These are phyloP conservation scores for Wallacemonas sp. DNA, from an alignment of 208 protist genomes.

Conservation along the genomic window DNA sequence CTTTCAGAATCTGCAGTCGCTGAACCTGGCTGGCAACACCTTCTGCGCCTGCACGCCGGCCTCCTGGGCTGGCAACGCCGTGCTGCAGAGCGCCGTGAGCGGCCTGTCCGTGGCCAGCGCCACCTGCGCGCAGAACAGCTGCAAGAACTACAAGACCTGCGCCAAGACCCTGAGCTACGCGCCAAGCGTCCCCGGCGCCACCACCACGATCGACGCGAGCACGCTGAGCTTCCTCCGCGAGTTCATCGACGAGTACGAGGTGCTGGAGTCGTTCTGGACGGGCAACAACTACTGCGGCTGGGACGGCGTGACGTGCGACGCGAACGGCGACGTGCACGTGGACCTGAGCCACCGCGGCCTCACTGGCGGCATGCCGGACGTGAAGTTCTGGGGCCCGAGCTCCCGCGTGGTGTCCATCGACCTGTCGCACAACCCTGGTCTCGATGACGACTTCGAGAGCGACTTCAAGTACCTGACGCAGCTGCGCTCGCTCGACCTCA, in stretches of 20 bases:
- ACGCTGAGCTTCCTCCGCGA: conserved; percentile 27
- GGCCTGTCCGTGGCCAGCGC: conserved; percentile 2
- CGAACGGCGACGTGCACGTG: conserved; percentile 23
- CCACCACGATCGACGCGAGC: neutral
- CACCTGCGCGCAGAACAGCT: conserved; percentile 14
- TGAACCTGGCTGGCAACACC: conserved; percentile 19
- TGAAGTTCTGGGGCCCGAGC: conserved; percentile 2
- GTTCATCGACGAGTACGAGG: conserved; percentile 21
- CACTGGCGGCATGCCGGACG: conserved; percentile 15
- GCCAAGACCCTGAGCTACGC: conserved; percentile 6
- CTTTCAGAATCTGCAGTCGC: conserved; percentile 18
- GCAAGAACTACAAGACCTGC: neutral
- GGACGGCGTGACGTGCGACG: conserved; percentile 23
- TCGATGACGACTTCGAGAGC: conserved; percentile 18
- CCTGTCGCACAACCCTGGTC: conserved; percentile 24
- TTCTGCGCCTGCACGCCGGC: conserved; percentile 25
- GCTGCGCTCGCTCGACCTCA: conserved; percentile 25
- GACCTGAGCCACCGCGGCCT: conserved; percentile 12
- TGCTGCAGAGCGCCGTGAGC: conserved; percentile 16
- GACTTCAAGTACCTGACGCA: conserved; percentile 17
- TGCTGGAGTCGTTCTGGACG: conserved; percentile 19
- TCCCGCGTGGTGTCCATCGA: conserved; percentile 24
- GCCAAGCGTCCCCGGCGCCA: neutral
- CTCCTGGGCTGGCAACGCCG: conserved; percentile 16
- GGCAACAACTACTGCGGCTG: conserved; percentile 30